Evolutionary conservation across 2,329 filamentous ascomycete species (phyloP).

Genomic region (Cladosporium cucumerinum): DNA sequence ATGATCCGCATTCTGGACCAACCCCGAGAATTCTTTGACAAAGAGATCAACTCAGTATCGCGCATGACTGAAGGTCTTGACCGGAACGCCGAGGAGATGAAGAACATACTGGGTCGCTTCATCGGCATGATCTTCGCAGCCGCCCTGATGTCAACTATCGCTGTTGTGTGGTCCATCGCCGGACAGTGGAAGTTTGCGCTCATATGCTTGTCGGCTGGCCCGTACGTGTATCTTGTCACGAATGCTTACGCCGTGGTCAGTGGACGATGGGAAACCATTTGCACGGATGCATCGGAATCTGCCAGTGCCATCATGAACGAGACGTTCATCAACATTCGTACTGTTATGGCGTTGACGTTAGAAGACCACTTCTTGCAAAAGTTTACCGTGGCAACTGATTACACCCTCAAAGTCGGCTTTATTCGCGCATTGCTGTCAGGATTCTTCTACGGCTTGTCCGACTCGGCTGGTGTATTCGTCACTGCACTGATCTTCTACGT

Average conservation of each 20-base stretch:
- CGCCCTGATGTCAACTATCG: constrained; percentile 63
- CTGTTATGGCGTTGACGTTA: constrained; percentile 71
- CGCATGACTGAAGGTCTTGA: constrained; percentile 71
- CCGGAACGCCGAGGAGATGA: constrained; percentile 81
- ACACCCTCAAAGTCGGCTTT: constrained; percentile 59
- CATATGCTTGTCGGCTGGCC: constrained; percentile 64
- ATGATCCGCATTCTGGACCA: constrained; percentile 70
- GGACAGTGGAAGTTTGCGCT: constrained; percentile 79
- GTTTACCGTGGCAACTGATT: constrained; percentile 52
- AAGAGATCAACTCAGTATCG: constrained; percentile 60
- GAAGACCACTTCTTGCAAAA: constrained; percentile 68
- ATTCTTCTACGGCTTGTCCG: constrained; percentile 71
- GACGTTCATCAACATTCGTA: constrained; percentile 73
- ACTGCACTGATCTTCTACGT: constrained; percentile 83
- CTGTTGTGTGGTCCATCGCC: constrained; percentile 69
- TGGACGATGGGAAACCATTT: constrained; percentile 67
- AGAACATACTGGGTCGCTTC: constrained; percentile 76
- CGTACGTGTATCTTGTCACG: constrained; percentile 64
- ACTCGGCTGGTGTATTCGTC: constrained; percentile 67
- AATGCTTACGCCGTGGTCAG: constrained; percentile 63
- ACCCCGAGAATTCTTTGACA: constrained; percentile 74
- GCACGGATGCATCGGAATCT: constrained; percentile 60
- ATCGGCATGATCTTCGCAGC: constrained; percentile 67
- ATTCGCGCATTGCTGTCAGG: constrained; percentile 66
- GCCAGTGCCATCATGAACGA: constrained; percentile 67